phyloP scores from a whole-genome alignment of 73 alveolate species.

The Symbiodinium natans region DNA sequence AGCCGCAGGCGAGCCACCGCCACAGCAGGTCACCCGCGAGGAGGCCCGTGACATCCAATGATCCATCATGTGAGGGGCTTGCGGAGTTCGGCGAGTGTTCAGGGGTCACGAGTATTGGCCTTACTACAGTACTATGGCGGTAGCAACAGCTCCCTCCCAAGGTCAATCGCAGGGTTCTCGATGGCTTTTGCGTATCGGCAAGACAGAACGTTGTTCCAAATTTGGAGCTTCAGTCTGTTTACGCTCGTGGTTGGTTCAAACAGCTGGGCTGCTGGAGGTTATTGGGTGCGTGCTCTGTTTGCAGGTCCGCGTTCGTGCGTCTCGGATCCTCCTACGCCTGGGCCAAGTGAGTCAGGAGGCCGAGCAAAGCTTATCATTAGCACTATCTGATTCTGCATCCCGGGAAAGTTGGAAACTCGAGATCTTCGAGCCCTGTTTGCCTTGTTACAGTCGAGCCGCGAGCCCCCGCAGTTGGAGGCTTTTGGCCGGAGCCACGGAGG shows the following conservation, averaged over 20 bases:
- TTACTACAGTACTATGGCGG: no score
- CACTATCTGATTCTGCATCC: no score
- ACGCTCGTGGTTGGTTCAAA: no score
- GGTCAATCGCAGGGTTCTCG: no score
- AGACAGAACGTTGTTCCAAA: not conserved
- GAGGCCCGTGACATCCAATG: conserved; percentile 17
- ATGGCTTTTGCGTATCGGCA: no score
- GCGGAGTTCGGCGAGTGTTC: no score
- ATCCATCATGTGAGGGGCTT: no score
- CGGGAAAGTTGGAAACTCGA: not conserved
- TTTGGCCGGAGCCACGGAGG: not conserved
- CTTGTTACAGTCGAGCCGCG: not conserved
- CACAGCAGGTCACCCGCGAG: conserved; percentile 29
- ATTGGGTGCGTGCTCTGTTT: no score
- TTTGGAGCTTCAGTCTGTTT: not conserved
- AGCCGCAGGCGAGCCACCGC: conserved; percentile 63
- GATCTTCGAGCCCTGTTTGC: not conserved
- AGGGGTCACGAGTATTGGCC: no score
- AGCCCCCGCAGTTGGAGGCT: not conserved
- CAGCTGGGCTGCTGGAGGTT: no score
- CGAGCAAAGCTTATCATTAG: not conserved
- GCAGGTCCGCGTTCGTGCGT: not conserved
- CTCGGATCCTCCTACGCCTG: not conserved
- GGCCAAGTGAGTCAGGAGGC: not conserved
- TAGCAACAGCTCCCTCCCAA: no score